phyloP scores from a whole-genome alignment of 2,329 filamentous ascomycete genomes.

The Didymella pomorum region DNA sequence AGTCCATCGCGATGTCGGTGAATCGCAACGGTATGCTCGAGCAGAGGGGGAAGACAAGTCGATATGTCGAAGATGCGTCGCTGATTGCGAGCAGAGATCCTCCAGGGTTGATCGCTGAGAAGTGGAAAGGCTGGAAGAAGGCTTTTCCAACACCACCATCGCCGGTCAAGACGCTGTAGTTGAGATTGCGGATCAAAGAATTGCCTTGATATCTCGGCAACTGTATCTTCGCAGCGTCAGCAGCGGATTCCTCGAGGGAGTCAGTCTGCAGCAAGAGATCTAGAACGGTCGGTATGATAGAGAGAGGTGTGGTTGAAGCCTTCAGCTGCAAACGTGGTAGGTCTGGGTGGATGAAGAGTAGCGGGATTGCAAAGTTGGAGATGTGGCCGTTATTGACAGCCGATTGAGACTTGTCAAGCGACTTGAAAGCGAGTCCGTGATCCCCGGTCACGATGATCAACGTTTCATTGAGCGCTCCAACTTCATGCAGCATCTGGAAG shows the following conservation, averaged over 20 bases:
- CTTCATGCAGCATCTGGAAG: conserved; percentile 28
- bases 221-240: conserved; percentile 11
- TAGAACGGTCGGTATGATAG: conserved; percentile 27
- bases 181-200: conserved; percentile 23
- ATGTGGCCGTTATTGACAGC: conserved; percentile 28
- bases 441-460: conserved; percentile 29
- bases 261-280: conserved; percentile 25
- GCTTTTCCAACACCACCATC: conserved; percentile 11
- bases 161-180: conserved; percentile 21
- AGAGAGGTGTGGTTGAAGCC: conserved; percentile 27
- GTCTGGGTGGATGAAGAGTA: conserved; percentile 27
- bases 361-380: conserved; percentile 27
- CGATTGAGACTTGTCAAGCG: conserved; percentile 27
- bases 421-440: conserved; percentile 26
- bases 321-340: conserved; percentile 25
- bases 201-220: conserved; percentile 27
- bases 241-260: conserved; percentile 17
- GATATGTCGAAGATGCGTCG: conserved; percentile 25
- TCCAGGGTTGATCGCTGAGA: conserved; percentile 29
- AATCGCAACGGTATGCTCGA: conserved; percentile 27
- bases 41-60: conserved; percentile 26
- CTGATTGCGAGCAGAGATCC: conserved; percentile 28
- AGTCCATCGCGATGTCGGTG: conserved; percentile 22
- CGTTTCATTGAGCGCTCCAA: conserved; percentile 25
- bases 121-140: conserved; percentile 30